Evolutionary conservation across 2,329 filamentous ascomycete genomes (phyloP).

Genomic region (Pseudocercospora macadamiae): DNA sequence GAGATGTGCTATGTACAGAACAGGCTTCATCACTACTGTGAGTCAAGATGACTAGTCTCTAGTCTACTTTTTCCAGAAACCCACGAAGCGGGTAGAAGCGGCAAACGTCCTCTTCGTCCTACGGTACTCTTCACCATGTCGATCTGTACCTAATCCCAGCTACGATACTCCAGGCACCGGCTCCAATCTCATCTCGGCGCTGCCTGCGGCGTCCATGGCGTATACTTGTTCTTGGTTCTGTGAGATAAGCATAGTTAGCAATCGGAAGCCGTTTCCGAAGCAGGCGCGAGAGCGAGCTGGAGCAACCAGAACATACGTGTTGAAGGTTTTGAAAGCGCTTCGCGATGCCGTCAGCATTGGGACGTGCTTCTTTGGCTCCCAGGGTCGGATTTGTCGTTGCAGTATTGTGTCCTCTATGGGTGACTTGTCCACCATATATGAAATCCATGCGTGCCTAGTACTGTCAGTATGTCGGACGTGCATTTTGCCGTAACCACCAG

Average conservation of each 20-base stretch:
- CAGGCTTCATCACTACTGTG: too few species aligned
- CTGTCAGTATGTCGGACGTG: constrained; percentile 3
- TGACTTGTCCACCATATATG: constrained; percentile 86
- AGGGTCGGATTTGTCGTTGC: constrained; percentile 67
- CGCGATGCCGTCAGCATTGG: constrained; percentile 76
- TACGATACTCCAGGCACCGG: background rate
- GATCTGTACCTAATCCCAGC: background rate
- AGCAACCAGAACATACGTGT: constrained; percentile 69
- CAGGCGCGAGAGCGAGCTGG: background rate
- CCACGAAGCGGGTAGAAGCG: background rate
- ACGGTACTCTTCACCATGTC: background rate
- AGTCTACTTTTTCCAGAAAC: background rate
- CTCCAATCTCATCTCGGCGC: constrained; percentile 41
- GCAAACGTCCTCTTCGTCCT: background rate
- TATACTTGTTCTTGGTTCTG: constrained; percentile 55
- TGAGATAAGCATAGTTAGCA: constrained; percentile 10
- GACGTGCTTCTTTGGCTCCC: constrained; percentile 74
- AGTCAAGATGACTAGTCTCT: background rate
- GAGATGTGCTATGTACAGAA: too few species aligned
- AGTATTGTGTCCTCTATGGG: constrained; percentile 76
- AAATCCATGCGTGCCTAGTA: constrained; percentile 88
- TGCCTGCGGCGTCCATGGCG: constrained; percentile 52
- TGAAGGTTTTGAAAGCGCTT: constrained; percentile 89
- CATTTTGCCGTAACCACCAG: background rate
- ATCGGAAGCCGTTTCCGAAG: background rate